These are phyloP conservation scores for Aspergillus luchuensis DNA, from an alignment of 2,329 filamentous ascomycete species.

Conservation along the genomic window DNA sequence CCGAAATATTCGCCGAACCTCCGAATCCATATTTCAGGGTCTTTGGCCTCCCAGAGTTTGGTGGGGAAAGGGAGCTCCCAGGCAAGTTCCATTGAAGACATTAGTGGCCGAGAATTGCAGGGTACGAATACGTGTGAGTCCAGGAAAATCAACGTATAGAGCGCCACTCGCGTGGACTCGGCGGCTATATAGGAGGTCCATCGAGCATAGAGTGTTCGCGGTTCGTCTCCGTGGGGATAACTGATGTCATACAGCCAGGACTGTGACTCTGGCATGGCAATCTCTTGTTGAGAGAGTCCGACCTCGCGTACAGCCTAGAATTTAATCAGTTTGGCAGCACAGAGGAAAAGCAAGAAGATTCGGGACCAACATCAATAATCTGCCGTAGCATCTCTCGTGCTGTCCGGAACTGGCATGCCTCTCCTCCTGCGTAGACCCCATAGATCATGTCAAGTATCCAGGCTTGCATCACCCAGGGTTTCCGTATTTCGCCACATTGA, in stretches of 20 bases:
- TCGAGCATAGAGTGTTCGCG: neutral
- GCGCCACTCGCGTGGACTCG: neutral
- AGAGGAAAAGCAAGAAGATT: neutral
- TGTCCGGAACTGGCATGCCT: neutral
- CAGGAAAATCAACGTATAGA: neutral
- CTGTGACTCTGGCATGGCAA: neutral
- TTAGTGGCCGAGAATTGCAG: constrained; percentile 33
- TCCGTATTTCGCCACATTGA: neutral
- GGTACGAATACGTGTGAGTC: constrained; percentile 31
- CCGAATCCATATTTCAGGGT: constrained; percentile 29
- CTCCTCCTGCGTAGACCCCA: neutral
- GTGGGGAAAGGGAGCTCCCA: constrained; percentile 38
- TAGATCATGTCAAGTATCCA: neutral
- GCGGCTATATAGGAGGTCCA: neutral
- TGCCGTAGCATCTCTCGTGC: too few relatives aligned
- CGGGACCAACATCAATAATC: neutral
- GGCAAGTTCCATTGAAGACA: constrained; percentile 36
- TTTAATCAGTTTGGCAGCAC: neutral
- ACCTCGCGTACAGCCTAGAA: constrained; percentile 1
- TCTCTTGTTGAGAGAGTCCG: constrained; percentile 1
- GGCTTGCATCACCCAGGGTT: neutral
- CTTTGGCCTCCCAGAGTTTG: constrained; percentile 34
- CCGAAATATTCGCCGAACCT: constrained; percentile 5
- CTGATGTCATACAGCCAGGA: neutral
- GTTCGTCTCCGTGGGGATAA: constrained; percentile 14